A percentile compares a stretch with the other conserved stretches of the same genome.
Conservation (phyloP, 2,329 filamentous ascomycete species). For the Aureobasidium sp. region DNA sequence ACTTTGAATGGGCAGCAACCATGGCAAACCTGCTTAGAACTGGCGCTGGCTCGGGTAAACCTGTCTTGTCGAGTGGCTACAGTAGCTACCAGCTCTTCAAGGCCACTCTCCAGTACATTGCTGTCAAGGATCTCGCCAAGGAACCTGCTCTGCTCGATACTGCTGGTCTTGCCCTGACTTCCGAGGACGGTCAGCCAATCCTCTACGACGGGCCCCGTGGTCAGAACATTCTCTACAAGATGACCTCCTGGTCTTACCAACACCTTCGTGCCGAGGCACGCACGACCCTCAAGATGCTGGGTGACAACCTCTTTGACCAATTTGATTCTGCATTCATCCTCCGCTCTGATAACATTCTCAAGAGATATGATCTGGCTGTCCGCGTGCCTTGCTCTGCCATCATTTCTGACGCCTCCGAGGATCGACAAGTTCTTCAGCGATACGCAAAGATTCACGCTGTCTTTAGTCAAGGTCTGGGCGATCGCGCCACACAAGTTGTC, state of each 20-base stretch:
- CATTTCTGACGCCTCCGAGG: conserved; percentile 21
- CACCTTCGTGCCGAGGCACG: conserved; percentile 68
- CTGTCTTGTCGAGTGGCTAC: conserved; percentile 69
- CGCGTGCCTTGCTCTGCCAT: conserved; percentile 32
- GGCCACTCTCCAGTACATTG: conserved; percentile 80
- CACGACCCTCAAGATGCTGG: conserved; percentile 66
- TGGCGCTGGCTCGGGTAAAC: conserved; percentile 64
- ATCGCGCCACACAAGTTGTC: conserved; percentile 64
- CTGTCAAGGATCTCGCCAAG: conserved; percentile 62
- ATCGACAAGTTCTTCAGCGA: conserved; percentile 31
- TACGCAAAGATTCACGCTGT: conserved; percentile 56
- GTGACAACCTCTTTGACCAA: conserved; percentile 66
- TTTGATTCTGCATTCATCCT: conserved; percentile 80
- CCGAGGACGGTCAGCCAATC: conserved; percentile 51
- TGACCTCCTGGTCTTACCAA: conserved; percentile 76
- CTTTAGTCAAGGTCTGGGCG: conserved; percentile 64
- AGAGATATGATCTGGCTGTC: conserved; percentile 50
- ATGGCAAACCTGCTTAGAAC: conserved; percentile 73
- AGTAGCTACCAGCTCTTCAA: conserved; percentile 95
- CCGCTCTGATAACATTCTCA: conserved; percentile 44
- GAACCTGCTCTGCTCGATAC: conserved; percentile 46
- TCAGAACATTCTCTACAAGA: conserved; percentile 83
- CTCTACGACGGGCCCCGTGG: conserved; percentile 69
- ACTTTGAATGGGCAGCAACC: conserved; percentile 83
- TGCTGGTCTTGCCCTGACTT: conserved; percentile 22